Evolutionary conservation across 768 basidiomycete genomes (phyloP).

Genomic region (Suillus lakei): DNA sequence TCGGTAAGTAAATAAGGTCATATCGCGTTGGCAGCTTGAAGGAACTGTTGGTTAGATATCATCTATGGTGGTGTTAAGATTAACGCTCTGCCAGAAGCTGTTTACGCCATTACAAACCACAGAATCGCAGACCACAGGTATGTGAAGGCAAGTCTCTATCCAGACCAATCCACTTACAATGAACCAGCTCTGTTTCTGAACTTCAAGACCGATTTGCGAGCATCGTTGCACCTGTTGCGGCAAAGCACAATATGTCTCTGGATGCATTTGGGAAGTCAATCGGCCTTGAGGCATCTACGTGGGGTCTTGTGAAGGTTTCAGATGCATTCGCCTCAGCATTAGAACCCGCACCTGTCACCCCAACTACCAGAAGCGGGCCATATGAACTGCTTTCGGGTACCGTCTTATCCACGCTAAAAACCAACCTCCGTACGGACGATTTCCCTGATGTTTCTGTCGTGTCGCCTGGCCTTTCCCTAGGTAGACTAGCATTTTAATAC

Average conservation of each 20-base stretch:
- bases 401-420: constrained; percentile 43
- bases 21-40: constrained; percentile 24
- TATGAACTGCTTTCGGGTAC: constrained; percentile 48
- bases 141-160: constrained; percentile 6
- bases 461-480: constrained; percentile 39
- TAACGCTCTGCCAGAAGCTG: constrained; percentile 51
- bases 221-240: constrained; percentile 20
- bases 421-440: constrained; percentile 32
- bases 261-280: constrained; percentile 44
- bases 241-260: constrained; percentile 44
- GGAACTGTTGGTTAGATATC: constrained; percentile 44
- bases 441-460: constrained; percentile 33
- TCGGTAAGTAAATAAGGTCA: constrained; percentile 33
- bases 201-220: constrained; percentile 18
- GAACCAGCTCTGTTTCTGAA: constrained; percentile 15
- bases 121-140: constrained; percentile 38
- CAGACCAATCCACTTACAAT: neutral
- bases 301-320: constrained; percentile 42
- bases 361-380: constrained; percentile 39
- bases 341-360: constrained; percentile 49
- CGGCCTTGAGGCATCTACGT: constrained; percentile 26
- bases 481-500: constrained; percentile 10
- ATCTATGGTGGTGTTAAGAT: constrained; percentile 48
- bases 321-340: constrained; percentile 41
- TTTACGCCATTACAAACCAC: constrained; percentile 40